Base-by-base conservation (phyloP, 202 grass and related monocot genomes). In the Dendrocalamus latiflorus region DNA sequence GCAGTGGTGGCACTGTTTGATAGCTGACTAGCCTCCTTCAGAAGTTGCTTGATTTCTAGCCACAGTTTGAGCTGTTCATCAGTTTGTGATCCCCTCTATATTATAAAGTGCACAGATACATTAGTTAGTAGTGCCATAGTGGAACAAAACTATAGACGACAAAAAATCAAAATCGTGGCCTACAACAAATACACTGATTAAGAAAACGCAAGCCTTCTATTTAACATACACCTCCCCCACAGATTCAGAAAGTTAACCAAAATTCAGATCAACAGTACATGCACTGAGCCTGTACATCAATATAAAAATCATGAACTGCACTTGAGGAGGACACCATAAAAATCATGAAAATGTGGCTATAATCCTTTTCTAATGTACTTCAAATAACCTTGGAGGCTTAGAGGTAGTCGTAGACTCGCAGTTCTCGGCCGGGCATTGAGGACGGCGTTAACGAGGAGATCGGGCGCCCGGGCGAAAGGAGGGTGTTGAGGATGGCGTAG, bases 1-100 rank as follows among this genome's bases (percentile, higher is more conserved):
- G 28, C 28, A 30, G 28, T 30, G 28, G 28, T 30, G 28, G 28
- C 28, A 2, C 28, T 30, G 28, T 30, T 30, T 30, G 28, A 30
- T 30, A 30, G 28, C 28, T 30, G 28, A 30, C 28, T 30, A 30
- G 28, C 28, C 28, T 30, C 28, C 28, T 30, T 30, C 28, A 91
- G 53, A 38, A 90, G 92, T 76, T 91, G 73, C 37, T 90, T 92
- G 67, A 94, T 94, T 88, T 94, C 89, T 61, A 81, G 55, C 49
- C 78, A 75, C 14, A 94, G 75, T 83, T 86, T 84, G 78, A 68
- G 57, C 74, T 90, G 84, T 80, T 90, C 92, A 71, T 76, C 69
- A 81, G 55, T 88, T 17, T 60, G 75, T 34, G 74, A 73, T 70
- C 87, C 87, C 49, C 77, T 91, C 92, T 94, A 51, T 43, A 89